Percentiles rank a stretch among this genome's conserved stretches.
These are phyloP conservation scores for Pythium dissotocum DNA, from an alignment of 352 stramenopile species.

Conservation along the genomic window DNA sequence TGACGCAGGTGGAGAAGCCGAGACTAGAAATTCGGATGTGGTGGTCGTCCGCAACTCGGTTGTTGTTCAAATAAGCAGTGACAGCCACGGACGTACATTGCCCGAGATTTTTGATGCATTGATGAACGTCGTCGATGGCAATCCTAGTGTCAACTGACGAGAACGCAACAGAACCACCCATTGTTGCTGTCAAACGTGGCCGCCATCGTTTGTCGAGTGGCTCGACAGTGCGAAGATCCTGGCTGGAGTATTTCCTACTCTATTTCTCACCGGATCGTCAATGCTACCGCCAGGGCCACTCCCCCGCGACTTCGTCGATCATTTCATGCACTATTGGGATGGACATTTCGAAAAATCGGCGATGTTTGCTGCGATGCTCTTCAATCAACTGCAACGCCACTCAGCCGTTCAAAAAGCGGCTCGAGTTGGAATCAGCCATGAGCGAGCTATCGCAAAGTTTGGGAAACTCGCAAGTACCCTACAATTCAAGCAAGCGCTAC, in stretches of 20 bases:
- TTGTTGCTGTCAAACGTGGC: background rate
- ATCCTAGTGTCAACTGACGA: background rate
- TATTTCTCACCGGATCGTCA: background rate
- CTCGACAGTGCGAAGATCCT: background rate
- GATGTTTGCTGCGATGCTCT: background rate
- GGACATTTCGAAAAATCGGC: background rate
- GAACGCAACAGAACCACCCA: background rate
- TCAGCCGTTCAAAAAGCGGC: background rate
- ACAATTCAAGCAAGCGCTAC: background rate
- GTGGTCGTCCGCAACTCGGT: no score
- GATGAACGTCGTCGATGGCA: background rate
- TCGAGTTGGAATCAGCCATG: background rate
- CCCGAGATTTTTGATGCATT: background rate
- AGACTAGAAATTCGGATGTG: no score
- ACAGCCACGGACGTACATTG: background rate
- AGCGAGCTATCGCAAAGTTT: background rate
- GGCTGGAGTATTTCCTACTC: background rate
- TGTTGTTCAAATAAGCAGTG: no score
- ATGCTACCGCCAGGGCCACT: background rate
- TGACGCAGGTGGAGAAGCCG: background rate
- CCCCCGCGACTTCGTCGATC: background rate
- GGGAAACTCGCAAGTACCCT: background rate
- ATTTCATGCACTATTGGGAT: constrained; percentile 3
- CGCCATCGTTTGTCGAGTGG: background rate
- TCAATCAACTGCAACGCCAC: background rate